A percentile compares a stretch with the other conserved stretches of the same genome.
phyloP scores from a whole-genome alignment of 2,329 filamentous ascomycete species.

The Ophiocordyceps camponoti-floridani region DNA sequence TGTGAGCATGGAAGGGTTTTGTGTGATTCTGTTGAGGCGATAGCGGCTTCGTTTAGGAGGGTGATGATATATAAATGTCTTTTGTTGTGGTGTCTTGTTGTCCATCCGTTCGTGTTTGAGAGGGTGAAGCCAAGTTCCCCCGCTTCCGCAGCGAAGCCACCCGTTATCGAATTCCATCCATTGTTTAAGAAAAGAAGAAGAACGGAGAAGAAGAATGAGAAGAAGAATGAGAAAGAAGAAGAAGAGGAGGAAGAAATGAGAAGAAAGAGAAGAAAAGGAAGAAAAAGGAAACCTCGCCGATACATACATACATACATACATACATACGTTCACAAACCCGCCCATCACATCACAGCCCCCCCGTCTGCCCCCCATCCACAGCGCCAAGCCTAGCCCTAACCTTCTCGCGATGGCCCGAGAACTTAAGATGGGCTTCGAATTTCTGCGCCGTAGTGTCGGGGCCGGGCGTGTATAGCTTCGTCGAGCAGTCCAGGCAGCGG shows the following conservation, averaged over 20 bases:
- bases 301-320: not conserved
- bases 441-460: conserved; percentile 73
- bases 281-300: not conserved
- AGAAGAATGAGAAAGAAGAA: no score
- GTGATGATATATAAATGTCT: no score
- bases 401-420: conserved; percentile 58
- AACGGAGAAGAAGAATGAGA: not conserved
- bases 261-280: not conserved
- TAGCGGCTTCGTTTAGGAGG: no score
- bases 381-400: conserved; percentile 25
- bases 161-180: no score
- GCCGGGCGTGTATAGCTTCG: conserved; percentile 83
- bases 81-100: no score
- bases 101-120: no score
- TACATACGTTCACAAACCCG: no score
- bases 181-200: no score
- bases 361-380: not conserved
- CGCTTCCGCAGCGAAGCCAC: no score
- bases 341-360: not conserved
- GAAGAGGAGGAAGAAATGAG: not conserved
- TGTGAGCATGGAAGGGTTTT: no score
- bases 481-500: conserved; percentile 78
- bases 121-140: no score
- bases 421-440: conserved; percentile 85
- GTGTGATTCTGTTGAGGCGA: no score